phyloP scores from a whole-genome alignment of 176 grass and related monocot species.

The Musa itinerans region DNA sequence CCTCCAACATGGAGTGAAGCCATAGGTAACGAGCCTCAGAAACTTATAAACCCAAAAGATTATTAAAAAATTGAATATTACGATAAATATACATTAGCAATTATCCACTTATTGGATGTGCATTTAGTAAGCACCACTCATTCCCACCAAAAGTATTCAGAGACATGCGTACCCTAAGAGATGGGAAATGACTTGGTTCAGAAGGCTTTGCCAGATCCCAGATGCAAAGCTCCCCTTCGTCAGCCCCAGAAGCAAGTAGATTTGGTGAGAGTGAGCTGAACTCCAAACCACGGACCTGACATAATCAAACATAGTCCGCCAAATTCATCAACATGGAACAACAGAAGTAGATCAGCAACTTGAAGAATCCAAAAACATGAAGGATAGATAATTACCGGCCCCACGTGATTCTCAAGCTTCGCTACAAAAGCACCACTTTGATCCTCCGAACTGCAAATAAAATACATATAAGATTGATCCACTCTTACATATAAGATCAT shows the following conservation, averaged over 20 bases:
- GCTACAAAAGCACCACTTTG: slow-evolving; percentile 61
- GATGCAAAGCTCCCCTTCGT: slow-evolving; percentile 81
- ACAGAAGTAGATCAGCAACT: slow-evolving; percentile 1
- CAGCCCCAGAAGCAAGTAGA: slow-evolving; percentile 75
- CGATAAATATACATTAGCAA: too few relatives aligned
- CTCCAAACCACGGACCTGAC: slow-evolving; percentile 84
- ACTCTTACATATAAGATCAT: neutral
- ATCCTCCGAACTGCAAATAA: slow-evolving; percentile 58
- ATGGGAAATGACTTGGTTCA: slow-evolving; percentile 56
- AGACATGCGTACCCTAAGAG: slow-evolving; percentile 53
- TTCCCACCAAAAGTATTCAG: neutral
- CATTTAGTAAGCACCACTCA: neutral
- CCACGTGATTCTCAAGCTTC: slow-evolving; percentile 76
- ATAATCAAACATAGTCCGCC: slow-evolving; percentile 11
- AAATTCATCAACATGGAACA: slow-evolving; percentile 3
- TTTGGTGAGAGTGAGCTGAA: slow-evolving; percentile 66
- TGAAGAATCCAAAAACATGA: neutral
- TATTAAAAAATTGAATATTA: too few relatives aligned
- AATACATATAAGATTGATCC: neutral
- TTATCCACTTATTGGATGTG: neutral
- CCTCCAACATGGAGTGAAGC: too few relatives aligned
- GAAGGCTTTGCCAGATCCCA: slow-evolving; percentile 87
- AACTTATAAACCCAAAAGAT: too few relatives aligned
- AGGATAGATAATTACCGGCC: slow-evolving; percentile 46
- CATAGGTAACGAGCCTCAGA: too few relatives aligned